These are phyloP conservation scores for Talaromyces sp. DNA, from an alignment of 2,329 filamentous ascomycete genomes.

Conservation along the genomic window DNA sequence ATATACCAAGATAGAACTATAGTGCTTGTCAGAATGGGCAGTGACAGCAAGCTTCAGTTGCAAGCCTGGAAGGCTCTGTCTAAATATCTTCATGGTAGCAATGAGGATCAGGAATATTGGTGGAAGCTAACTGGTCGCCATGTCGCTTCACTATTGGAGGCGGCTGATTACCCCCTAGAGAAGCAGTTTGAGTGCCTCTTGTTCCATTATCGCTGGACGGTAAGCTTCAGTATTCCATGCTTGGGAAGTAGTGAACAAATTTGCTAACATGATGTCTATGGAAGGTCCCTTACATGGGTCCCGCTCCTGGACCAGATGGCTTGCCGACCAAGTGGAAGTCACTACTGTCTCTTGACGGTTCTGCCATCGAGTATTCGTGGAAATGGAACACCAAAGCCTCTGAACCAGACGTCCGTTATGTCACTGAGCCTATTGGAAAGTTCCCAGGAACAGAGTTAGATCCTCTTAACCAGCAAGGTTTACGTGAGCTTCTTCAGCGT, in stretches of 20 bases:
- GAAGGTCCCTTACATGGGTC: neutral
- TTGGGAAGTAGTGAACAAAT: neutral
- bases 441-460: neutral
- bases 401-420: neutral
- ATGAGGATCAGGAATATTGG: neutral
- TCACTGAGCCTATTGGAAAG: neutral
- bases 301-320: neutral
- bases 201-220: neutral
- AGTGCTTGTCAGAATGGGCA: neutral
- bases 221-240: neutral
- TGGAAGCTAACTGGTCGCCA: slow-evolving; percentile 1
- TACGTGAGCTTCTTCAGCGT: neutral
- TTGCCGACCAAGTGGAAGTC: neutral
- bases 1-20: neutral
- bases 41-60: neutral
- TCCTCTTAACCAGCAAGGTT: neutral
- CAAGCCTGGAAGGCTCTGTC: neutral
- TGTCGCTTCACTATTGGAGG: neutral
- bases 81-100: neutral
- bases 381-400: slow-evolving; percentile 1
- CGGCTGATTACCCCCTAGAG: neutral
- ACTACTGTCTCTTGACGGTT: neutral
- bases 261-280: neutral
- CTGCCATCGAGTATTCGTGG: neutral
- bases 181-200: neutral